Conservation (phyloP, 1,284 basidiomycete species). For the Moniliella sp. region DNA sequence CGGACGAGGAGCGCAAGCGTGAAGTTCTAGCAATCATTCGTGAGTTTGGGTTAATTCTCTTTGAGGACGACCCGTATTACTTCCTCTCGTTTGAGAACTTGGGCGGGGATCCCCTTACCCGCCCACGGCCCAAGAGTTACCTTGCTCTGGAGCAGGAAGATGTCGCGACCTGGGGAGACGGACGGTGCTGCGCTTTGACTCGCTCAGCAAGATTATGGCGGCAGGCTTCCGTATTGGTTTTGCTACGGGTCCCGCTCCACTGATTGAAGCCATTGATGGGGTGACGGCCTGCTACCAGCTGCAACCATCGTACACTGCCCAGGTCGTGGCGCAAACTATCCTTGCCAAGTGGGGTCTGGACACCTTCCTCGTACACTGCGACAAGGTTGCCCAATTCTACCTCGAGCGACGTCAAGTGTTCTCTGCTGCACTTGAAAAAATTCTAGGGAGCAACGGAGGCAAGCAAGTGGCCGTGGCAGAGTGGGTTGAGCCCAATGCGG, state of each 20-base stretch:
- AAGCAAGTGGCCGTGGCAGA: conserved; percentile 11
- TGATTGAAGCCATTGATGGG: conserved; percentile 54
- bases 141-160: conserved; percentile 23
- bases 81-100: conserved; percentile 20
- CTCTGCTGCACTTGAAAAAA: conserved; percentile 49
- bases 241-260: conserved; percentile 51
- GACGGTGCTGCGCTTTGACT: conserved; percentile 27
- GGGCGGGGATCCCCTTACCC: conserved; percentile 9
- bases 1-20: conserved; percentile 45
- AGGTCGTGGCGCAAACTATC: conserved; percentile 51
- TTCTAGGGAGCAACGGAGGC: conserved; percentile 48
- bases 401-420: conserved; percentile 55
- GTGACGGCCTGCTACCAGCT: conserved; percentile 52
- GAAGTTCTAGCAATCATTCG: conserved; percentile 55
- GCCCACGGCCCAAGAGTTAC: conserved; percentile 14
- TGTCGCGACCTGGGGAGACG: conserved; percentile 16
- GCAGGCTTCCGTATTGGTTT: conserved; percentile 46
- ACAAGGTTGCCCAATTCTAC: conserved; percentile 54
- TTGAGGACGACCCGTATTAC: conserved; percentile 47
- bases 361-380: conserved; percentile 54
- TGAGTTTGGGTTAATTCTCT: conserved; percentile 56
- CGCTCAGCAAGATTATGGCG: conserved; percentile 43
- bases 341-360: conserved; percentile 48
- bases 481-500: conserved; percentile 66
- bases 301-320: conserved; percentile 49